These are phyloP conservation scores for Amanita muscaria DNA, from an alignment of 768 basidiomycete genomes.

Conservation along the genomic window DNA sequence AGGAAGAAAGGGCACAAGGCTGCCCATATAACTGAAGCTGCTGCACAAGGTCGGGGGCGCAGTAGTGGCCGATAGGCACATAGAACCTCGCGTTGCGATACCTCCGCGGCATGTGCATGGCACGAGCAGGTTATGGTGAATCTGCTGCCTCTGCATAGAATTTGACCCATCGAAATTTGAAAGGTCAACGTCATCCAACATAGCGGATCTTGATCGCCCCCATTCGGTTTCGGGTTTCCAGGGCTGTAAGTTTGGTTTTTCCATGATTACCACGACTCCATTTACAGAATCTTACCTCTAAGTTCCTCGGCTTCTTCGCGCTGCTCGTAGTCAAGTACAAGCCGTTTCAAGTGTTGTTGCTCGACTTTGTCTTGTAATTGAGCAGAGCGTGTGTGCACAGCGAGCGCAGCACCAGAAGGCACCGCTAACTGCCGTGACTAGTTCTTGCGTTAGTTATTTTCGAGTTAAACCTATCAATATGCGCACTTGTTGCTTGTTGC, in stretches of 20 bases:
- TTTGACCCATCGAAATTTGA: slow-evolving; percentile 1
- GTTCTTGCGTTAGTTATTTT: neutral
- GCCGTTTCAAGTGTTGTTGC: slow-evolving; percentile 93
- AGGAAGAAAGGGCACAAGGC: neutral
- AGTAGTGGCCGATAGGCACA: neutral
- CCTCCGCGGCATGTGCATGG: slow-evolving; percentile 2
- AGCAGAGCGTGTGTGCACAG: slow-evolving; percentile 83
- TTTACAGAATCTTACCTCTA: slow-evolving; percentile 57
- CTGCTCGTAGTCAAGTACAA: slow-evolving; percentile 88
- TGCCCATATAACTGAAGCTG: neutral
- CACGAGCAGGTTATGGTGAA: too few relatives aligned
- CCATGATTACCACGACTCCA: neutral
- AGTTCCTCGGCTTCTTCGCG: slow-evolving; percentile 80
- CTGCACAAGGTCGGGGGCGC: neutral
- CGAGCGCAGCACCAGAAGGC: slow-evolving; percentile 80
- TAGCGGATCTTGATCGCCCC: slow-evolving; percentile 72
- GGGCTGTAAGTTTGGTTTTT: slow-evolving; percentile 29
- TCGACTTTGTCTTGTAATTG: slow-evolving; percentile 93
- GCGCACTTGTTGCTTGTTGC: slow-evolving; percentile 84
- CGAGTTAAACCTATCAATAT: neutral
- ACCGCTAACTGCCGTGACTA: slow-evolving; percentile 69
- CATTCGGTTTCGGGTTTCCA: slow-evolving; percentile 60
- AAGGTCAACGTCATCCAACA: slow-evolving; percentile 40
- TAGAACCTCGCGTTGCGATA: neutral
- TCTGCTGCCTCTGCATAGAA: neutral